phyloP scores from a whole-genome alignment of 2,329 filamentous ascomycete genomes.

The Microascus cirrosus region DNA sequence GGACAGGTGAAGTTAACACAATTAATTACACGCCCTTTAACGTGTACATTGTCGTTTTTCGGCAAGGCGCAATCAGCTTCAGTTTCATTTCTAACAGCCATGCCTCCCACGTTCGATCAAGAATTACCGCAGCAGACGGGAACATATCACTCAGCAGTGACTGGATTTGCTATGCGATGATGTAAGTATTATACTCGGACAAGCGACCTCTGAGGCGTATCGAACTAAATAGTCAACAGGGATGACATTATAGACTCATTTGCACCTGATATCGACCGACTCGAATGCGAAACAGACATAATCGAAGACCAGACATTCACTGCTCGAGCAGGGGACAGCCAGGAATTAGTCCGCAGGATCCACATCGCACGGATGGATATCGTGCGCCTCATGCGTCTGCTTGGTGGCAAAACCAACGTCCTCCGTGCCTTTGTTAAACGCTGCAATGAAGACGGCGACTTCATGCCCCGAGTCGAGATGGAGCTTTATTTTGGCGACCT shows the following conservation, averaged over 20 bases:
- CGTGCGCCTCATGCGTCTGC: constrained; percentile 81
- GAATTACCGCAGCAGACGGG: constrained; percentile 86
- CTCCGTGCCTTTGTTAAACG: constrained; percentile 96
- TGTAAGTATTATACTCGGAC: constrained; percentile 44
- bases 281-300: constrained; percentile 79
- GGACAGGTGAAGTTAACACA: constrained; percentile 63
- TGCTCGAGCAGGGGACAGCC: constrained; percentile 80
- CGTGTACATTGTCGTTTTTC: constrained; percentile 93
- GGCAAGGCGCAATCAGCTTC: constrained; percentile 89
- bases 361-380: constrained; percentile 88
- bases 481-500: constrained; percentile 95
- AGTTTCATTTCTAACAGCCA: constrained; percentile 84
- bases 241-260: constrained; percentile 98
- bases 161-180: constrained; percentile 98
- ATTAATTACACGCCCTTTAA: constrained; percentile 91
- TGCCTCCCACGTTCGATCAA: constrained; percentile 76
- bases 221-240: constrained; percentile 24
- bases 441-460: constrained; percentile 94
- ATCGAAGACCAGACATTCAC: constrained; percentile 96
- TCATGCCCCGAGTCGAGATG: constrained; percentile 92
- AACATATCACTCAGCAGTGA: constrained; percentile 91
- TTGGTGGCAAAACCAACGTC: constrained; percentile 97
- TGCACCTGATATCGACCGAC: constrained; percentile 74
- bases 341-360: constrained; percentile 75
- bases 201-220: no score